Evolutionary conservation across 2,329 filamentous ascomycete genomes (phyloP), one percentile per base, ranked within the genome.

Genomic region (Penicillium hordei): DNA sequence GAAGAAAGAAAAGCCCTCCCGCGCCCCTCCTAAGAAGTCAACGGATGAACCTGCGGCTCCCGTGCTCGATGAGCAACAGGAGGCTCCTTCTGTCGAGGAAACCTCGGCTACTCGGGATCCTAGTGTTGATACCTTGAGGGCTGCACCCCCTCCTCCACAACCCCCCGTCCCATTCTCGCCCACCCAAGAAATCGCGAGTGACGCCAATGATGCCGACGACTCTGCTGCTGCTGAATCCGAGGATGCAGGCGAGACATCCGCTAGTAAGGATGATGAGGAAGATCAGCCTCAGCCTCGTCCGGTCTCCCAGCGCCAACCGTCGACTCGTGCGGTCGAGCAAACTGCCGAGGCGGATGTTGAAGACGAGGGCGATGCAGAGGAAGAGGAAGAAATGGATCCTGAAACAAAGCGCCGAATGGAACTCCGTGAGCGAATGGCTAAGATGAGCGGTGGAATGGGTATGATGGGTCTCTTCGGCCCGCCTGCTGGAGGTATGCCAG

Each of bases 401-500:
- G 94, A 99, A 73, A 82, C 91, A 23, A 87, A 86, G 65, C 88
- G 93, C 52, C 90, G 89, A 71, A 87, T 96, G 76, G 93, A 97
- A 72, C 81, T 99, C 33, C 86, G 94, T 59, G 92, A 94, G 60
- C 87, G 94, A 67, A 99, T 99, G 91, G 94, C 94, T 45, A 97
- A 96, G 78, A 94, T 99, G 89, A 96, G 93, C 65, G 93, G 93
- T 55, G 93, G 93, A 23, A 96, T 96, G 91, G 91, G 91, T 46
- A 96, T 97, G 89, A 87, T 91, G 72, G 91, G 91, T 67, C 94
- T 97, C 87, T 95, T 96, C 73, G 91, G 90, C 19, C 83, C 84
- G 21, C 86, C 87, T 36, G 84, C 83, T 38, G 86, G 55, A 23
- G 48, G 86, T 59, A 84, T 91, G 72, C 83, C 87, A 17, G 70